A percentile compares a stretch with the other conserved stretches of the same genome.
phyloP scores from a whole-genome alignment of 768 basidiomycete genomes.

The Russula compacta region DNA sequence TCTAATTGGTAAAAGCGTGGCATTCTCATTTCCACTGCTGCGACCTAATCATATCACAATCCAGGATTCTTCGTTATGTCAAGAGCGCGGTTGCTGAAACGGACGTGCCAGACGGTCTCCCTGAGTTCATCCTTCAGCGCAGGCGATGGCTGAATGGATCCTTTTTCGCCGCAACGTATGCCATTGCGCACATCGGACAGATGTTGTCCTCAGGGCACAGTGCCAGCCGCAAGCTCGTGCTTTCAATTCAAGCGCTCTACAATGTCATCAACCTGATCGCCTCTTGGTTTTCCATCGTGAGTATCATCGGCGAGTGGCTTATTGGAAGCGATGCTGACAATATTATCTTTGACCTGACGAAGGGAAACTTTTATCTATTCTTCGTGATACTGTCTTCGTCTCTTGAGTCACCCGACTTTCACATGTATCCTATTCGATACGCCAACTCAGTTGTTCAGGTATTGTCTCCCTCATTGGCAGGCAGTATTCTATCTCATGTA shows the following conservation, averaged over 20 bases:
- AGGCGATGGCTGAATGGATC: slow-evolving; percentile 88
- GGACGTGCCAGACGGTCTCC: slow-evolving; percentile 85
- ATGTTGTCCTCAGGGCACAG: slow-evolving; percentile 79
- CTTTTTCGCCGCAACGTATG: slow-evolving; percentile 92
- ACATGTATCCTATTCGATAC: slow-evolving; percentile 51
- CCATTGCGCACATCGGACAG: slow-evolving; percentile 80
- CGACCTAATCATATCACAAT: slow-evolving; percentile 8
- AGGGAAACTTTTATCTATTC: slow-evolving; percentile 95
- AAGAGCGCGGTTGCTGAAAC: slow-evolving; percentile 89
- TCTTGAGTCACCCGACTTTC: slow-evolving; percentile 65
- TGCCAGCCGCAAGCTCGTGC: slow-evolving; percentile 53
- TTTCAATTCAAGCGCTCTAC: slow-evolving; percentile 79
- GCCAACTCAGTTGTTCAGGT: slow-evolving; percentile 76
- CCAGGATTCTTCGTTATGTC: slow-evolving; percentile 93
- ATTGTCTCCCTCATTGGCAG: neutral
- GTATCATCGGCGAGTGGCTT: slow-evolving; percentile 23
- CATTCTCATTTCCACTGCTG: slow-evolving; percentile 22
- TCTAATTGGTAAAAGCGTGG: slow-evolving; percentile 56
- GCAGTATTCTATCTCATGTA: neutral
- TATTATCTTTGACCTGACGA: neutral
- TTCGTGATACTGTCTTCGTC: slow-evolving; percentile 91
- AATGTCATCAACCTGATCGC: slow-evolving; percentile 83
- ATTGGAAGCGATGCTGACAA: neutral
- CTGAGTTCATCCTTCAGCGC: slow-evolving; percentile 91
- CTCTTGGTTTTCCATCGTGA: slow-evolving; percentile 87